A percentile compares a stretch with the other conserved stretches of the same genome.
These are phyloP conservation scores for Agroathelia rolfsii DNA, from an alignment of 1,284 basidiomycete species.

Conservation along the genomic window DNA sequence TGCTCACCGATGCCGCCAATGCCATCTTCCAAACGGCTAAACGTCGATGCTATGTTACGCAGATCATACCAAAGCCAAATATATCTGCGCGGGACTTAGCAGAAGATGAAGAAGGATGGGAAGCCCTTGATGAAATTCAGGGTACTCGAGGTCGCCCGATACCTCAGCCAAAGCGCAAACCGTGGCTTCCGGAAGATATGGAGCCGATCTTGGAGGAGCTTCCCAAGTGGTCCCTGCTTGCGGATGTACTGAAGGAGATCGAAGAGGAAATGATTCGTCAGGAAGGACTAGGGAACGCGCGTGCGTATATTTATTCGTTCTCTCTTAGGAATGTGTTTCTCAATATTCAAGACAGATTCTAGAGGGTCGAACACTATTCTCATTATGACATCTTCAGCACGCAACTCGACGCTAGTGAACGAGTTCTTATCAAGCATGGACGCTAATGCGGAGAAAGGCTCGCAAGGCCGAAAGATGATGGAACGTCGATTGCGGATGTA, in stretches of 20 bases:
- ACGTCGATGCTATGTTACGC: constrained; percentile 62
- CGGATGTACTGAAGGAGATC: constrained; percentile 83
- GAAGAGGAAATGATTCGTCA: constrained; percentile 77
- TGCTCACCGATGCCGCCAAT: constrained; percentile 85
- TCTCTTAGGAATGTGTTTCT: constrained; percentile 2
- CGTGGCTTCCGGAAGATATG: constrained; percentile 72
- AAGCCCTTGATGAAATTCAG: constrained; percentile 53
- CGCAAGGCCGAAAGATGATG: constrained; percentile 72
- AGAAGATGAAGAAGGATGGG: constrained; percentile 69
- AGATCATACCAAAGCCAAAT: constrained; percentile 19
- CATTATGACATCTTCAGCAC: constrained; percentile 81
- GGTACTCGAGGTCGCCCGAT: constrained; percentile 16
- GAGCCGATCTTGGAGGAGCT: constrained; percentile 87
- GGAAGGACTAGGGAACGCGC: constrained; percentile 32
- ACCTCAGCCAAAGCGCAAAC: constrained; percentile 11
- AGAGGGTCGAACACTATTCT: constrained; percentile 72
- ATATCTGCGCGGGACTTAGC: constrained; percentile 24
- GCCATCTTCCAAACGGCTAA: constrained; percentile 81
- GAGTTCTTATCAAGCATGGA: constrained; percentile 72
- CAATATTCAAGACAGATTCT: constrained; percentile 26
- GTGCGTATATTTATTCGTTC: constrained; percentile 4
- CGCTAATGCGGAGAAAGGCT: constrained; percentile 40
- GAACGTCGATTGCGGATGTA: constrained; percentile 61
- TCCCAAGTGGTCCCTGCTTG: constrained; percentile 88
- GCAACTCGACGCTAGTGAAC: constrained; percentile 64